Evolutionary conservation across 2,329 filamentous ascomycete genomes (phyloP).

Genomic region (Hypoxylon sp.): DNA sequence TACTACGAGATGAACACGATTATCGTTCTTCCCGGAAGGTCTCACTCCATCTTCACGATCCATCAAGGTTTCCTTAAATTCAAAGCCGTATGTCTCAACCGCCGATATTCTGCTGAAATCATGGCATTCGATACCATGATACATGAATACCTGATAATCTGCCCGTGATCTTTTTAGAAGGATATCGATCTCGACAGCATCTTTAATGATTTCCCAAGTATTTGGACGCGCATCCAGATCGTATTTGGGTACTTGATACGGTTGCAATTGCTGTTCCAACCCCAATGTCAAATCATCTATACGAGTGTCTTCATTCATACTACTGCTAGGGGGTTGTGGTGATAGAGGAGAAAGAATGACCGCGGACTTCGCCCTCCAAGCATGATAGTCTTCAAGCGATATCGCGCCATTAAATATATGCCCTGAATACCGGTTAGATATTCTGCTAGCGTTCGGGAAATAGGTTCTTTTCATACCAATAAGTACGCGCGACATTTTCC

Average conservation of each 20-base stretch:
- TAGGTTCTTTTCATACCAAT: not conserved
- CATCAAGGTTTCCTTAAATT: not conserved
- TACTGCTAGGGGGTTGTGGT: not conserved
- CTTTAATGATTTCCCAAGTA: not conserved
- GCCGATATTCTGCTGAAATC: conserved; percentile 4
- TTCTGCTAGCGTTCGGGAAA: not conserved
- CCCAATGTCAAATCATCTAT: not conserved
- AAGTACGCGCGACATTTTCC: not conserved
- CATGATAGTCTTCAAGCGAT: conserved; percentile 5
- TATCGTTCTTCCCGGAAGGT: not conserved
- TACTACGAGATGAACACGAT: not conserved
- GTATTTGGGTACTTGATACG: not conserved
- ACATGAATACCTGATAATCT: conserved; percentile 4
- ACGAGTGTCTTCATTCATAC: not conserved
- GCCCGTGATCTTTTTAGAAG: conserved; percentile 4
- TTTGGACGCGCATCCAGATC: not conserved
- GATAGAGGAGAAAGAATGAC: not conserved
- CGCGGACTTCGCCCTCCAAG: conserved; percentile 5
- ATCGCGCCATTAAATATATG: not conserved
- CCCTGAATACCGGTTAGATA: not conserved
- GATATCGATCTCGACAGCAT: conserved; percentile 10
- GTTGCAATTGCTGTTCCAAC: not conserved
- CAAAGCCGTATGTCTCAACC: not conserved
- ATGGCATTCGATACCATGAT: conserved; percentile 1
- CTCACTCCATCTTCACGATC: conserved; percentile 1